These are phyloP conservation scores for Penicillium sp. DNA, from an alignment of 2,329 filamentous ascomycete genomes.

Conservation along the genomic window DNA sequence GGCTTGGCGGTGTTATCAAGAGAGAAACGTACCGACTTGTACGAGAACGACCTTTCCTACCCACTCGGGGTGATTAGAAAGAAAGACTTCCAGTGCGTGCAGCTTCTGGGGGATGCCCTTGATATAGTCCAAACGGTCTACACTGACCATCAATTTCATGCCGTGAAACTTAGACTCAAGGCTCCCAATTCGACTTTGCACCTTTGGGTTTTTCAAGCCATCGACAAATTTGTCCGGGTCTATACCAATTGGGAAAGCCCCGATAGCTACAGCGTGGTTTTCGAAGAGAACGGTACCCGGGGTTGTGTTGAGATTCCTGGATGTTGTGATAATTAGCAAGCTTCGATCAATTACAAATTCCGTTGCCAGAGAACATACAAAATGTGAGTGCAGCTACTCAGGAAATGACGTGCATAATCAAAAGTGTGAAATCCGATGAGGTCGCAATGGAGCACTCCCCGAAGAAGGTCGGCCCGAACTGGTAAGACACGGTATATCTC, in stretches of 20 bases:
- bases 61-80: slow-evolving; percentile 96
- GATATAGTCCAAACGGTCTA: slow-evolving; percentile 97
- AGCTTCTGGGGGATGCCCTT: slow-evolving; percentile 98
- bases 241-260: slow-evolving; percentile 96
- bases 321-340: slow-evolving; percentile 11
- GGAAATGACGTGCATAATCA: slow-evolving; percentile 96
- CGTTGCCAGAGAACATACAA: slow-evolving; percentile 51
- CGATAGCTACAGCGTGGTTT: slow-evolving; percentile 82
- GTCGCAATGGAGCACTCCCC: slow-evolving; percentile 87
- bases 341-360: slow-evolving; percentile 2
- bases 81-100: slow-evolving; percentile 91
- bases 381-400: slow-evolving; percentile 94
- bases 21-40: no score
- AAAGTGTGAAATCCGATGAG: slow-evolving; percentile 98
- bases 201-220: slow-evolving; percentile 76
- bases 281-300: slow-evolving; percentile 92
- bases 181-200: slow-evolving; percentile 80
- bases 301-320: slow-evolving; percentile 60
- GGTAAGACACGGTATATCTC: slow-evolving; percentile 96
- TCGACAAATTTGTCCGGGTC: slow-evolving; percentile 95
- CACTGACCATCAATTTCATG: slow-evolving; percentile 93
- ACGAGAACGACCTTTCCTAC: slow-evolving; percentile 95
- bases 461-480: slow-evolving; percentile 81
- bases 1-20: no score
- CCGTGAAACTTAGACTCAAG: slow-evolving; percentile 89